phyloP scores from a whole-genome alignment of 2,329 filamentous ascomycete species.

The Hypoxylon sp. region DNA sequence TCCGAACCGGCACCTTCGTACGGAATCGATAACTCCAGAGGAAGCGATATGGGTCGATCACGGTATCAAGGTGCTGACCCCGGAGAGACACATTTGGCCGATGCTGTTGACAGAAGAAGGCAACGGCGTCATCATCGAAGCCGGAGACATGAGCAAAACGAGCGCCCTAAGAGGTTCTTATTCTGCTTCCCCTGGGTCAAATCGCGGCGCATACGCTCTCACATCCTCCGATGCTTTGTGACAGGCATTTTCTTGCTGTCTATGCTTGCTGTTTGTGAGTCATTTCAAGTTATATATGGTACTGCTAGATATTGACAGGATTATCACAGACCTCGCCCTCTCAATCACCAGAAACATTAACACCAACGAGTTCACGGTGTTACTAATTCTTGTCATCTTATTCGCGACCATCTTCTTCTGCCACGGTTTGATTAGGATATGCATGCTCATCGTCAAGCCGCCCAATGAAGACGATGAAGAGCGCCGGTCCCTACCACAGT shows the following conservation, averaged over 20 bases:
- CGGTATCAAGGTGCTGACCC: constrained; percentile 62
- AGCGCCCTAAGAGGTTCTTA: constrained; percentile 61
- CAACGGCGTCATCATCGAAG: constrained; percentile 53
- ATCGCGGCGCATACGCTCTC: constrained; percentile 67
- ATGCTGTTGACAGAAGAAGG: constrained; percentile 60
- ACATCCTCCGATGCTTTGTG: constrained; percentile 73
- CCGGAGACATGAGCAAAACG: constrained; percentile 33
- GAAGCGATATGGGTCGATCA: constrained; percentile 40
- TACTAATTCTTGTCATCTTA: constrained; percentile 84
- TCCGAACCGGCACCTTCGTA: constrained; percentile 48
- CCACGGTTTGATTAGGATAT: constrained; percentile 81
- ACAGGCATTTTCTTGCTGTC: constrained; percentile 74
- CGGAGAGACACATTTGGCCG: constrained; percentile 64
- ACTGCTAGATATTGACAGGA: constrained; percentile 16
- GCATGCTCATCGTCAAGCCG: constrained; percentile 73
- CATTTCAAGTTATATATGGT: background rate
- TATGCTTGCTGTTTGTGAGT: constrained; percentile 77
- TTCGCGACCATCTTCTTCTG: constrained; percentile 83
- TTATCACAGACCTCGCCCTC: constrained; percentile 76
- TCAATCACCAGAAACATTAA: constrained; percentile 74
- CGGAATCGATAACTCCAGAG: constrained; percentile 29
- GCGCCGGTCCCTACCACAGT: constrained; percentile 33
- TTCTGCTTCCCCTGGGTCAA: constrained; percentile 70
- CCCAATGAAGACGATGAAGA: constrained; percentile 53
- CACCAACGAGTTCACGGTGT: constrained; percentile 80